Evolutionary conservation across 1,139 yeast genomes (phyloP).

Genomic region (Blastobotrys illinoisensis): DNA sequence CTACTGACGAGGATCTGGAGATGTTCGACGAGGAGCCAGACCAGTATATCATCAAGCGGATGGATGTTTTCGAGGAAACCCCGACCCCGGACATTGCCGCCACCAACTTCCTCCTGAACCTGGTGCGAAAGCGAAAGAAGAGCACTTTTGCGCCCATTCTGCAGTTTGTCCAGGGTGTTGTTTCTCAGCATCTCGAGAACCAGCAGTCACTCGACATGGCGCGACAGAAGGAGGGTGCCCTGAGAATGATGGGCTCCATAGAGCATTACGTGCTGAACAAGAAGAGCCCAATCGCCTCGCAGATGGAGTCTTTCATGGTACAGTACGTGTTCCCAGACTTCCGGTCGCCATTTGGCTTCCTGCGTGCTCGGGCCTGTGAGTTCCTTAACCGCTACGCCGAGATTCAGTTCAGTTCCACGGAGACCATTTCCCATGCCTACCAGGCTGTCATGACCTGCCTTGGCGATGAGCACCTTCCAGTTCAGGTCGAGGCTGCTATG

Average conservation of each 20-base stretch:
- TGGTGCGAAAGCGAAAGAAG: conserved; percentile 58
- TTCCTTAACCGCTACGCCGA: conserved; percentile 66
- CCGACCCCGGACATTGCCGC: conserved; percentile 80
- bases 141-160: conserved; percentile 59
- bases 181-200: conserved; percentile 39
- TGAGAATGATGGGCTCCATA: conserved; percentile 72
- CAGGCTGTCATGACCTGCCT: conserved; percentile 65
- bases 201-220: conserved; percentile 53
- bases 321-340: conserved; percentile 70
- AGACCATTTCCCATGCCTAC: conserved; percentile 51
- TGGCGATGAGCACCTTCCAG: conserved; percentile 56
- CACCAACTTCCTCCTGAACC: conserved; percentile 64
- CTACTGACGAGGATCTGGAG: conserved; percentile 64
- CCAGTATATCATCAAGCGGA: conserved; percentile 76
- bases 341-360: conserved; percentile 57
- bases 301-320: conserved; percentile 66
- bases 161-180: conserved; percentile 56
- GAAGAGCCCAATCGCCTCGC: conserved; percentile 53
- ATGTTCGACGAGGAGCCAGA: conserved; percentile 84
- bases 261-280: conserved; percentile 52
- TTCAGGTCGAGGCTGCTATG: conserved; percentile 76
- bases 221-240: conserved; percentile 69
- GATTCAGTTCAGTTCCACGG: conserved; percentile 47
- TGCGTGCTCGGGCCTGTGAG: conserved; percentile 83
- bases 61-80: conserved; percentile 68